These are phyloP conservation scores for Penicillium simplicissimum DNA, from an alignment of 495 filamentous ascomycete genomes.

Conservation along the genomic window DNA sequence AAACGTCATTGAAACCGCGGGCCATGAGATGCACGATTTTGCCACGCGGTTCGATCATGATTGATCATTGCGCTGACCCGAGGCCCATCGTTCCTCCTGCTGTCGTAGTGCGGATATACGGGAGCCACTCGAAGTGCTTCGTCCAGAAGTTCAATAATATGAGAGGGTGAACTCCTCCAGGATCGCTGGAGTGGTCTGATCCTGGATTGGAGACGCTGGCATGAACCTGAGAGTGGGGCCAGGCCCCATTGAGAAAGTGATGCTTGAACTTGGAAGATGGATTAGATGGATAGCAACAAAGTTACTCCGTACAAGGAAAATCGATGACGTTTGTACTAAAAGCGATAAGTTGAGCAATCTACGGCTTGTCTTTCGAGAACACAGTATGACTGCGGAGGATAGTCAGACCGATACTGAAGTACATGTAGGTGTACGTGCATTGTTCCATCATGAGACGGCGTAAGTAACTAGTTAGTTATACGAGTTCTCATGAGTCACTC, in stretches of 20 bases:
- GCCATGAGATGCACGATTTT: neutral
- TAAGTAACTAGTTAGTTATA: neutral
- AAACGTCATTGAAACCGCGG: constrained; percentile 11
- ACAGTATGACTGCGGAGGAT: no score
- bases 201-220: neutral
- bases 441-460: neutral
- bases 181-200: neutral
- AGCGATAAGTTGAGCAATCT: no score
- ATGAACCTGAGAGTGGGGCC: neutral
- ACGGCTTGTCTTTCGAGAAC: no score
- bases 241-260: constrained; percentile 4
- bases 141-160: neutral
- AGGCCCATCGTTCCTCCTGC: neutral
- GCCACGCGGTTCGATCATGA: constrained; percentile 1
- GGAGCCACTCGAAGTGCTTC: neutral
- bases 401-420: no score
- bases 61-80: neutral
- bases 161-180: neutral
- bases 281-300: neutral
- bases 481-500: neutral
- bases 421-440: neutral
- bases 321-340: no score
- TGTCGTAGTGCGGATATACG: neutral
- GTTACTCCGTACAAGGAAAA: no score
- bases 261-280: neutral